These are phyloP conservation scores for Coniochaeta sp. DNA, from an alignment of 2,329 filamentous ascomycete species.

Conservation along the genomic window DNA sequence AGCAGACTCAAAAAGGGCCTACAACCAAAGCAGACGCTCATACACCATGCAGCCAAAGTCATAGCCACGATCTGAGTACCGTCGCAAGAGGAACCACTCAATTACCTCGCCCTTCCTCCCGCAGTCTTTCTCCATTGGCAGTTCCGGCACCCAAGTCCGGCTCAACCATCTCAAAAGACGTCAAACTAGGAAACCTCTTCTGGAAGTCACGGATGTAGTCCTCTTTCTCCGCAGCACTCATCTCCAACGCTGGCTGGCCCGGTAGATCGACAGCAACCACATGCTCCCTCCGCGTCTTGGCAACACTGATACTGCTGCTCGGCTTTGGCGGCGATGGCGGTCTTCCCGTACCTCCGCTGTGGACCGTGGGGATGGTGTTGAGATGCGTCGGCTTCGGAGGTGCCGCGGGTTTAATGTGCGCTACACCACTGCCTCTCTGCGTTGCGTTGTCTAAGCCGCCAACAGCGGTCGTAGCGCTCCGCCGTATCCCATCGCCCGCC, in stretches of 20 bases:
- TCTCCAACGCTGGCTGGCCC: constrained; percentile 42
- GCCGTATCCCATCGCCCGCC: constrained; percentile 15
- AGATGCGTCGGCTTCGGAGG: constrained; percentile 57
- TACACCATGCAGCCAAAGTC: background rate
- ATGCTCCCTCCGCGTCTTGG: constrained; percentile 23
- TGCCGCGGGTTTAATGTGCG: constrained; percentile 38
- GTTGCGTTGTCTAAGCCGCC: background rate
- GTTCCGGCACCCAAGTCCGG: constrained; percentile 43
- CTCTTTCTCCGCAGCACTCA: constrained; percentile 50
- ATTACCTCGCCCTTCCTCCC: background rate
- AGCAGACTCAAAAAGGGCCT: background rate
- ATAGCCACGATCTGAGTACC: background rate
- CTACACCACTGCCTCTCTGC: background rate
- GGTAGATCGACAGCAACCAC: constrained; percentile 38
- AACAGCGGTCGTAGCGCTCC: constrained; percentile 12
- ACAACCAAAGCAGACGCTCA: background rate
- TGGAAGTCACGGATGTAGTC: constrained; percentile 67
- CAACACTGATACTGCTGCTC: constrained; percentile 11
- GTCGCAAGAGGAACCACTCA: background rate
- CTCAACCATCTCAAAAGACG: constrained; percentile 83
- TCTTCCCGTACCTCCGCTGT: constrained; percentile 20
- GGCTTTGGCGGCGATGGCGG: constrained; percentile 37
- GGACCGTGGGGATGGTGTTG: constrained; percentile 41
- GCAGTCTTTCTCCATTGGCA: constrained; percentile 6
- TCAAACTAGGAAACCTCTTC: constrained; percentile 79